A percentile compares a stretch with the other conserved stretches of the same genome.
phyloP scores from a whole-genome alignment of 2,329 filamentous ascomycete genomes.

The Microdochium nivale region DNA sequence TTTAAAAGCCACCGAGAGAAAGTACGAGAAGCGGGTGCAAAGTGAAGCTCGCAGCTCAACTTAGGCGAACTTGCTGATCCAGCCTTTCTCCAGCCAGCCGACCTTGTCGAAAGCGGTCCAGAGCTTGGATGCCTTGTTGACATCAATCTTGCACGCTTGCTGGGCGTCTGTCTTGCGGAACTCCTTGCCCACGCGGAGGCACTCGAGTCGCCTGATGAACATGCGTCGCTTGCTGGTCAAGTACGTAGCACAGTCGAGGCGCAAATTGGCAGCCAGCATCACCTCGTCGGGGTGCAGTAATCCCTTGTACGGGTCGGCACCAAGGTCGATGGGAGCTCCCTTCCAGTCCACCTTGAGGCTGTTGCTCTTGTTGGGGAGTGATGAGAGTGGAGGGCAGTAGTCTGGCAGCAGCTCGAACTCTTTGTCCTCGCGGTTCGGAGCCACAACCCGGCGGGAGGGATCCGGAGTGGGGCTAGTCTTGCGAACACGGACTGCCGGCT shows the following conservation, averaged over 20 bases:
- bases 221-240: constrained; percentile 89
- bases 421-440: constrained; percentile 71
- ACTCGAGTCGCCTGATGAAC: constrained; percentile 67
- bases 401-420: constrained; percentile 67
- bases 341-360: constrained; percentile 83
- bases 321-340: constrained; percentile 68
- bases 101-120: constrained; percentile 85
- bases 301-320: constrained; percentile 58
- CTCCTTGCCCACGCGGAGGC: constrained; percentile 62
- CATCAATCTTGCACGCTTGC: constrained; percentile 95
- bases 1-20: no score
- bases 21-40: not conserved
- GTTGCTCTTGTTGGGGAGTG: constrained; percentile 58
- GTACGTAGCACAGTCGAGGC: constrained; percentile 81
- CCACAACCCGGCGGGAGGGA: constrained; percentile 40
- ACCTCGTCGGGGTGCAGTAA: constrained; percentile 75
- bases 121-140: constrained; percentile 92
- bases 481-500: constrained; percentile 20
- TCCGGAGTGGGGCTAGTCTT: constrained; percentile 37
- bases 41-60: not conserved
- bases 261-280: constrained; percentile 65
- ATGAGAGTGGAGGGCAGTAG: constrained; percentile 60
- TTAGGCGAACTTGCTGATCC: constrained; percentile 29
- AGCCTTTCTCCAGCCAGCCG: constrained; percentile 62
- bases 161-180: constrained; percentile 95